Evolutionary conservation across 164 flowering plant genomes (phyloP).

Genomic region (Platanus orientalis): DNA sequence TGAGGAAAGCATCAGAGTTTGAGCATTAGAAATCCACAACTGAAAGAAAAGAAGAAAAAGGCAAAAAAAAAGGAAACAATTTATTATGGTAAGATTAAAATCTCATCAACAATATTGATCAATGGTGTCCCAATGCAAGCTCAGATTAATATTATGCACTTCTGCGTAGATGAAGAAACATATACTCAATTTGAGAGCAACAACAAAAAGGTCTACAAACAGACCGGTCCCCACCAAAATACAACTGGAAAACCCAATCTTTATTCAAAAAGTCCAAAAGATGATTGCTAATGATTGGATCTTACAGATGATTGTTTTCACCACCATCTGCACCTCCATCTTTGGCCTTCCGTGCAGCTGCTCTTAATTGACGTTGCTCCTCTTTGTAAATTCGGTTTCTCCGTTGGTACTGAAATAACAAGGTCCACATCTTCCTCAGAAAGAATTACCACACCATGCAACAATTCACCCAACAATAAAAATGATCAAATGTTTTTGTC

Average conservation of each 20-base stretch:
- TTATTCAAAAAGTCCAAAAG: constrained; percentile 4
- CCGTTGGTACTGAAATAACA: constrained; percentile 65
- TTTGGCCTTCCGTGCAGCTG: constrained; percentile 68
- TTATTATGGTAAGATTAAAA: too few species aligned
- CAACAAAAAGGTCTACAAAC: constrained; percentile 1
- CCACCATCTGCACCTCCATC: constrained; percentile 44
- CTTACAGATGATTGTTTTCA: constrained; percentile 11
- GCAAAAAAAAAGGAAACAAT: too few species aligned
- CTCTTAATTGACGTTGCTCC: constrained; percentile 88
- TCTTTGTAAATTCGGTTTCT: constrained; percentile 90
- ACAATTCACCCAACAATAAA: neutral
- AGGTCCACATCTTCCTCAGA: neutral
- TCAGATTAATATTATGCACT: too few species aligned
- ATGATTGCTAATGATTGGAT: neutral
- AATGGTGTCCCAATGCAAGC: too few species aligned
- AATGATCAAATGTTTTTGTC: too few species aligned
- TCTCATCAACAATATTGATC: too few species aligned
- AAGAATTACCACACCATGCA: neutral
- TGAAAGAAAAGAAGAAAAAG: too few species aligned
- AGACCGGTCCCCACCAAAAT: neutral
- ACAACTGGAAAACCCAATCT: neutral
- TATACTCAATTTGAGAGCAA: too few species aligned
- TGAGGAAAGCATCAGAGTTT: too few species aligned
- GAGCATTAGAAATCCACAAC: too few species aligned
- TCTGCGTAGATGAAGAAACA: too few species aligned